Conservation (phyloP, 306 rosid species). For the Quercus rubra region DNA sequence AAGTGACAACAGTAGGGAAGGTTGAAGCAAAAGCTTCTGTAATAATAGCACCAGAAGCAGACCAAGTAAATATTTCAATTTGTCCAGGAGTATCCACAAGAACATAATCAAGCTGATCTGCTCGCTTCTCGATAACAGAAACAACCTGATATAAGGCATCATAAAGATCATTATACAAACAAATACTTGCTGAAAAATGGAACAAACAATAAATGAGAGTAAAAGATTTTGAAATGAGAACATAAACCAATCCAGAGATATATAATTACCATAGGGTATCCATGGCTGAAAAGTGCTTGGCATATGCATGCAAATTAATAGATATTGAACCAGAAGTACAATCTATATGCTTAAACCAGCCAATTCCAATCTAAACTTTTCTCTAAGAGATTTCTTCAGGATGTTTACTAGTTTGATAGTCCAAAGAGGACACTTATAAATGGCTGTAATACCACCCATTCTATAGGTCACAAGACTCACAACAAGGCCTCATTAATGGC, state of each 20-base stretch:
- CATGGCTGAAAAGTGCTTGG: neutral
- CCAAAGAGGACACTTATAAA: neutral
- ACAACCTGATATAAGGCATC: constrained; percentile 56
- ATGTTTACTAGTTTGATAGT: neutral
- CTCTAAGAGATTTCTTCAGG: neutral
- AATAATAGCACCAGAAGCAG: constrained; percentile 94
- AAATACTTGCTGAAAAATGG: neutral
- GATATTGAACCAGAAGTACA: neutral
- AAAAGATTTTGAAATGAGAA: neutral
- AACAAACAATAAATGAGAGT: neutral
- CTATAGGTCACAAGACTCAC: neutral
- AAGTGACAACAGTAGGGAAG: constrained; percentile 83
- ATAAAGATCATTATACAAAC: constrained; percentile 2
- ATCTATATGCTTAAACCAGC: neutral
- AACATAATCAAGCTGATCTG: constrained; percentile 90
- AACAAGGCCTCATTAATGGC: neutral
- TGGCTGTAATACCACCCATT: neutral
- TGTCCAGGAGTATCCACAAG: constrained; percentile 96
- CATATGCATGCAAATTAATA: neutral
- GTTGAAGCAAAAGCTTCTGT: constrained; percentile 99
- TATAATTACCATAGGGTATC: neutral
- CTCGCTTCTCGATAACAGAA: constrained; percentile 74
- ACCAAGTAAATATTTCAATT: constrained; percentile 98
- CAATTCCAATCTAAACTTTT: neutral
- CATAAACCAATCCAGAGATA: neutral